phyloP scores from a whole-genome alignment of 2,329 filamentous ascomycete species.

The Claviceps cyperi region DNA sequence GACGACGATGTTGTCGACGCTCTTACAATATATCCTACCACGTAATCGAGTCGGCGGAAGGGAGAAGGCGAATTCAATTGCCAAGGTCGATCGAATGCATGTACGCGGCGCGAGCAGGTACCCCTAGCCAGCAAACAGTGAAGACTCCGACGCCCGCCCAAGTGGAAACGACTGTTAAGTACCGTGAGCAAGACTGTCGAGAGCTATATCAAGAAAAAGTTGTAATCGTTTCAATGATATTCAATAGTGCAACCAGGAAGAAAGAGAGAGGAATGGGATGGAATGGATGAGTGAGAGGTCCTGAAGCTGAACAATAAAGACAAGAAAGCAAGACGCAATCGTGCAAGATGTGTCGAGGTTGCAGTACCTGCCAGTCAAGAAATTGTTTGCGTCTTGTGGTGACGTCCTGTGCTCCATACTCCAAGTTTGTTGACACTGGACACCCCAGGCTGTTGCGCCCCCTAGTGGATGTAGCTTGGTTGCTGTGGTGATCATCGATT shows the following conservation, averaged over 20 bases:
- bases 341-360: constrained; percentile 1
- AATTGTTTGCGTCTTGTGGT: background rate
- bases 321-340: background rate
- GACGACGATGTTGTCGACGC: background rate
- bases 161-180: background rate
- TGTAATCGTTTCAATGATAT: constrained; percentile 4
- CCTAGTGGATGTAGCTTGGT: background rate
- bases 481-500: background rate
- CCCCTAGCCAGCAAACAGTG: background rate
- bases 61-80: background rate
- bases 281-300: background rate
- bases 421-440: constrained; percentile 6
- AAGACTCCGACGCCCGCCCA: background rate
- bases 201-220: constrained; percentile 4
- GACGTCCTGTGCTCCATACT: constrained; percentile 1
- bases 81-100: background rate
- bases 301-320: background rate
- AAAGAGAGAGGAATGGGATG: background rate
- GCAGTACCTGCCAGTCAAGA: background rate
- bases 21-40: background rate
- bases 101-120: background rate
- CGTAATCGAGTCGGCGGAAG: background rate
- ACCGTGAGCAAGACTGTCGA: background rate
- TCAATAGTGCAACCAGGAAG: constrained; percentile 4
- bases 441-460: constrained; percentile 1